A percentile compares a stretch with the other conserved stretches of the same genome.
These are phyloP conservation scores for Puya raimondii DNA, from an alignment of 176 grass and related monocot species.

Conservation along the genomic window DNA sequence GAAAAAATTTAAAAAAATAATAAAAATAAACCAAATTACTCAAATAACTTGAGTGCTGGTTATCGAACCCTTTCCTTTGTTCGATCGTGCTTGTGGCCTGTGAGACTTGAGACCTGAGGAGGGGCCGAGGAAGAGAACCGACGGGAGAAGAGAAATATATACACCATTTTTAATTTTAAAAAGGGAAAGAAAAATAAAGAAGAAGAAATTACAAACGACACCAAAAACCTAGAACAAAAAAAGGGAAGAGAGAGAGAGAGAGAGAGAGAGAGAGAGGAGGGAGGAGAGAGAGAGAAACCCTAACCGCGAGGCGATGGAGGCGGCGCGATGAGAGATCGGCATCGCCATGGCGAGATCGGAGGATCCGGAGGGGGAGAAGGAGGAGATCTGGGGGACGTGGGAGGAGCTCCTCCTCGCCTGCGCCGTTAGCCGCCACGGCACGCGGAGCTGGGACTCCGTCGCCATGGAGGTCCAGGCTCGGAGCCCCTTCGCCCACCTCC, in stretches of 20 bases:
- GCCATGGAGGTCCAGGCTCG: conserved; percentile 60
- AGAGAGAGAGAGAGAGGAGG: conserved; percentile 4
- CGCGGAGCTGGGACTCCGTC: conserved; percentile 63
- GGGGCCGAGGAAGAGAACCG: no score
- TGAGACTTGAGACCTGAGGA: no score
- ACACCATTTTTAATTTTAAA: no score
- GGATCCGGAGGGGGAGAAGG: conserved; percentile 34
- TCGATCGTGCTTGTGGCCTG: no score
- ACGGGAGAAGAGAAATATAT: no score
- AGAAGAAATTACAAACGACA: background rate
- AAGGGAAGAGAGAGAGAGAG: conserved; percentile 1
- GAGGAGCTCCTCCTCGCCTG: conserved; percentile 78
- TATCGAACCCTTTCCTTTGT: no score
- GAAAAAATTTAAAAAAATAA: no score
- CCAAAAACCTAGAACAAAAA: conserved; percentile 2
- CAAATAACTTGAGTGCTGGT: no score
- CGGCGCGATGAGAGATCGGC: background rate
- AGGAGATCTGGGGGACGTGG: conserved; percentile 83
- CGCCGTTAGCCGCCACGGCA: conserved; percentile 61
- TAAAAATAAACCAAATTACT: no score
- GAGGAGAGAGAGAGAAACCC: conserved; percentile 27
- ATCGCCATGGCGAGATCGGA: conserved; percentile 48
- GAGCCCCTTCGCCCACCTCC: conserved; percentile 13
- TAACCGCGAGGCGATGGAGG: conserved; percentile 33
- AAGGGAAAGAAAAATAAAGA: background rate